These are phyloP conservation scores for Panaeolus cyanescens DNA, from an alignment of 768 basidiomycete species.

Conservation along the genomic window DNA sequence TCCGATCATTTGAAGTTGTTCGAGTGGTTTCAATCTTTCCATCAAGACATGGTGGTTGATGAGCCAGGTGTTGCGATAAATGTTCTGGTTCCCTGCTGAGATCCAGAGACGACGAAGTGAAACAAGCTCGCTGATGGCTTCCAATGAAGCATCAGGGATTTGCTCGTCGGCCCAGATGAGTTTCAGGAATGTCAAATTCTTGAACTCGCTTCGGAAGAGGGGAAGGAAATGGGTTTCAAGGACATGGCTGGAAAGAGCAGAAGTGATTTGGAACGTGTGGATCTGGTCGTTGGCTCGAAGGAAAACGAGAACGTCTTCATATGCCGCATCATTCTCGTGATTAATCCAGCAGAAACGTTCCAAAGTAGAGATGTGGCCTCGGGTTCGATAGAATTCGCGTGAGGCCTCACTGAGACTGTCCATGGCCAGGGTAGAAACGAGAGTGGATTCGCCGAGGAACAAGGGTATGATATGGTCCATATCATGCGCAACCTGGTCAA, in stretches of 20 bases:
- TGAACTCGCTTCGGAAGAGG: constrained; percentile 13
- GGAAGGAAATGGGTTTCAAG: constrained; percentile 22
- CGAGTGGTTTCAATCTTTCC: constrained; percentile 21
- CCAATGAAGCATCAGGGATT: constrained; percentile 20
- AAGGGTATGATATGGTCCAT: background rate
- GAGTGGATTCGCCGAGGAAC: constrained; percentile 11
- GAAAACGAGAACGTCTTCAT: constrained; percentile 21
- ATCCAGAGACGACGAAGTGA: constrained; percentile 26
- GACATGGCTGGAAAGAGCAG: constrained; percentile 11
- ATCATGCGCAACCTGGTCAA: constrained; percentile 14
- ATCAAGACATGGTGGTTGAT: constrained; percentile 22
- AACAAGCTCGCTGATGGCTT: constrained; percentile 16
- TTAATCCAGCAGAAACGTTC: constrained; percentile 23
- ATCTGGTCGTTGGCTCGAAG: constrained; percentile 26
- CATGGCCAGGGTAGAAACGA: constrained; percentile 14
- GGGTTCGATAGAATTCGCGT: constrained; percentile 6
- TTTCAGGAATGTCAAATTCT: constrained; percentile 23
- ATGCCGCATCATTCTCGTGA: background rate
- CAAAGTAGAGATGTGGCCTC: constrained; percentile 24
- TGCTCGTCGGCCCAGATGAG: constrained; percentile 19
- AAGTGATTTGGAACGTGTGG: constrained; percentile 18
- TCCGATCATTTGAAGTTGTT: constrained; percentile 21
- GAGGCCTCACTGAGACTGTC: constrained; percentile 11
- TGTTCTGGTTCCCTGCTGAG: constrained; percentile 25
- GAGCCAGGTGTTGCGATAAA: constrained; percentile 25